These are phyloP conservation scores for Candida maesae DNA, from an alignment of 805 yeast genomes.

Conservation along the genomic window DNA sequence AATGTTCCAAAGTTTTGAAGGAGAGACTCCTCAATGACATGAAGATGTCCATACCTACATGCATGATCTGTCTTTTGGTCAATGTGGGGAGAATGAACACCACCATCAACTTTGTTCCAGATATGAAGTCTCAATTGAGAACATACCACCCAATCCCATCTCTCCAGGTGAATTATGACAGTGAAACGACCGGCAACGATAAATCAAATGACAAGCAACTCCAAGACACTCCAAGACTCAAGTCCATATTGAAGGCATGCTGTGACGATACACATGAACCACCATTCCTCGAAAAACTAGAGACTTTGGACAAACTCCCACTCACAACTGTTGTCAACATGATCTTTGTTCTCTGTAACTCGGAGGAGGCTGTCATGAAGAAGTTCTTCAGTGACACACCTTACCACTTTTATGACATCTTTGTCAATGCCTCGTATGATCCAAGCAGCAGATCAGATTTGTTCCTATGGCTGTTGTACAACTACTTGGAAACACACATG, in stretches of 20 bases:
- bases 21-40: slow-evolving; percentile 67
- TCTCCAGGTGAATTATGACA: slow-evolving; percentile 63
- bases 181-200: slow-evolving; percentile 17
- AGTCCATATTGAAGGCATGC: slow-evolving; percentile 83
- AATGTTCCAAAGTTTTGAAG: slow-evolving; percentile 76
- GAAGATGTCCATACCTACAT: slow-evolving; percentile 63
- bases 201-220: slow-evolving; percentile 63
- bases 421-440: slow-evolving; percentile 56
- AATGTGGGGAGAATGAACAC: slow-evolving; percentile 94
- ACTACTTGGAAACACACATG: slow-evolving; percentile 72
- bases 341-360: slow-evolving; percentile 68
- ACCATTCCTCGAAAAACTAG: slow-evolving; percentile 44
- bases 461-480: slow-evolving; percentile 80
- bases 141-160: slow-evolving; percentile 94
- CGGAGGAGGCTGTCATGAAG: slow-evolving; percentile 48
- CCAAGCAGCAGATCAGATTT: slow-evolving; percentile 67
- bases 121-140: slow-evolving; percentile 89
- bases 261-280: slow-evolving; percentile 64
- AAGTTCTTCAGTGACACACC: slow-evolving; percentile 28
- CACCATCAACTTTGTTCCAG: slow-evolving; percentile 89
- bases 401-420: slow-evolving; percentile 66
- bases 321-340: slow-evolving; percentile 70
- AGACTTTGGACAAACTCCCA: slow-evolving; percentile 33
- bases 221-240: slow-evolving; percentile 93
- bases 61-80: slow-evolving; percentile 80